These are phyloP conservation scores for Talaromyces sp. DNA, from an alignment of 2,329 filamentous ascomycete species.

Conservation along the genomic window DNA sequence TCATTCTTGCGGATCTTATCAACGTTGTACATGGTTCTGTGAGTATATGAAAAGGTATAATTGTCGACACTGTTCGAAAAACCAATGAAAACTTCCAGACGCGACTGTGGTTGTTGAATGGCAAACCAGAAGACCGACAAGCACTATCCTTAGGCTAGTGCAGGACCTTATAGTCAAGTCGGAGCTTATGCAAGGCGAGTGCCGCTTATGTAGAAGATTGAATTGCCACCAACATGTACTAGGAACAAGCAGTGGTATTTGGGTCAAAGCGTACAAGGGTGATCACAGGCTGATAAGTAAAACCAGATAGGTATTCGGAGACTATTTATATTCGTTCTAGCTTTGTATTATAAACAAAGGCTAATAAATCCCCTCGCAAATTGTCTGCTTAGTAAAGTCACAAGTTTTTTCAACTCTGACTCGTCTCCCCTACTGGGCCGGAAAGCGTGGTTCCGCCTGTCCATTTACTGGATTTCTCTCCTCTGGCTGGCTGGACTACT, in stretches of 20 bases:
- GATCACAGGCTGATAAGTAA: neutral
- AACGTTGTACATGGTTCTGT: conserved; percentile 1
- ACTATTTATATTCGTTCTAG: neutral
- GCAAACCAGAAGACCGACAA: neutral
- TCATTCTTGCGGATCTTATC: conserved; percentile 8
- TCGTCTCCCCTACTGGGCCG: neutral
- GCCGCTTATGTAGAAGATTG: neutral
- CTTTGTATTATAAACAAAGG: neutral
- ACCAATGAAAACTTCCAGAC: neutral
- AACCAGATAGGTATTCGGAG: neutral
- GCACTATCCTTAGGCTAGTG: neutral
- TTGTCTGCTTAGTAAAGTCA: neutral
- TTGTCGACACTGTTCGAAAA: neutral
- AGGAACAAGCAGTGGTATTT: neutral
- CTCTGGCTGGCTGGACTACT: neutral
- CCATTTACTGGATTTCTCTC: neutral
- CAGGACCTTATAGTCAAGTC: too few relatives aligned
- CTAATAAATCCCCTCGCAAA: neutral
- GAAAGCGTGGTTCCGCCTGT: neutral
- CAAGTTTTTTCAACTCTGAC: neutral
- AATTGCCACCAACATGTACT: neutral
- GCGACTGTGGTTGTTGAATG: neutral
- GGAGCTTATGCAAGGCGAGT: neutral
- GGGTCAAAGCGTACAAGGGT: neutral
- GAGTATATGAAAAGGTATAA: neutral